phyloP scores from a whole-genome alignment of 1,284 basidiomycete species.

The Vanrija sp. region DNA sequence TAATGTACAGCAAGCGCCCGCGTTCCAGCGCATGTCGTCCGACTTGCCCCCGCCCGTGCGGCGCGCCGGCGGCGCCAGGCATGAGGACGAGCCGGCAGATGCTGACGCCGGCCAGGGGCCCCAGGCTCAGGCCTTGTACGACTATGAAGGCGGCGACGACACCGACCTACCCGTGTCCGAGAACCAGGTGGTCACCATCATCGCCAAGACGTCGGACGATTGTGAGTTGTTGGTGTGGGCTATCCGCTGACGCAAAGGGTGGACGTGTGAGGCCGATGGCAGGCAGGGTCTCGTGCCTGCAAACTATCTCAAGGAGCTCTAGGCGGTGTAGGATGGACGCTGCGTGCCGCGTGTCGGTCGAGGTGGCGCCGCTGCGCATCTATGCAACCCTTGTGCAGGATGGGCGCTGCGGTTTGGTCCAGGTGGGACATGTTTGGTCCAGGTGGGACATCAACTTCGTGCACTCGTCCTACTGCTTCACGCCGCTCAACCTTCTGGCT shows the following conservation, averaged over 20 bases:
- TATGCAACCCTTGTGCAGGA: too few species aligned
- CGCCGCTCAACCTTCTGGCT: too few species aligned
- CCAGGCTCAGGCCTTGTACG: constrained; percentile 43
- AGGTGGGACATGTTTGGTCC: too few species aligned
- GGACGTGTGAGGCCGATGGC: constrained; percentile 46
- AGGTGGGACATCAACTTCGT: too few species aligned
- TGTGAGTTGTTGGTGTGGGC: constrained; percentile 26
- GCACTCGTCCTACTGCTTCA: too few species aligned
- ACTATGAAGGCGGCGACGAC: constrained; percentile 35
- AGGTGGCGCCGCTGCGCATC: too few species aligned
- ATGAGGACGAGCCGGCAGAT: neutral
- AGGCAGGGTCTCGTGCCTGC: constrained; percentile 40
- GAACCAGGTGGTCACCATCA: constrained; percentile 40
- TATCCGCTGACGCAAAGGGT: constrained; percentile 27
- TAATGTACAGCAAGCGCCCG: constrained; percentile 13
- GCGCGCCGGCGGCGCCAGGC: neutral
- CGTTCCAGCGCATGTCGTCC: constrained; percentile 8
- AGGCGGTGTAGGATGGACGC: neutral
- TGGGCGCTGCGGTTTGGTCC: too few species aligned
- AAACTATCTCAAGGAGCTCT: constrained; percentile 40
- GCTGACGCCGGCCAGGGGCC: neutral
- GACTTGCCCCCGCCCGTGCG: constrained; percentile 23
- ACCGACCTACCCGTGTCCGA: constrained; percentile 36
- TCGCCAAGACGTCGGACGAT: constrained; percentile 41
- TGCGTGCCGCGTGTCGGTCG: too few species aligned